Evolutionary conservation across 306 rosid genomes (phyloP), one percentile per base, ranked within the genome.

Genomic region (Heteromeles arbutifolia): DNA sequence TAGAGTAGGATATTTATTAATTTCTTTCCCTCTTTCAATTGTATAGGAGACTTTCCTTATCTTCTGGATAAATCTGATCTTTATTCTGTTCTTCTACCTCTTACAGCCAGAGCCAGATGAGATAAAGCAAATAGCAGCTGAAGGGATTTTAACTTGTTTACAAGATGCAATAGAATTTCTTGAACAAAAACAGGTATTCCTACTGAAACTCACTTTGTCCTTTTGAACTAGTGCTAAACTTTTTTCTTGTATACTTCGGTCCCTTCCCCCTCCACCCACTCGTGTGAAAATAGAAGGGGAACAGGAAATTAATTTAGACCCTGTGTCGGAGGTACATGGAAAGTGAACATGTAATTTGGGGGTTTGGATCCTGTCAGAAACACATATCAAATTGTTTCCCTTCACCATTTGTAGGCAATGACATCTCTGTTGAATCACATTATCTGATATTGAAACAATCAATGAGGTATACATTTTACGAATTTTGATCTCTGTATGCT

Each of bases 81-180:
- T 73, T 76, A 69, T 74, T 78, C 54, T 81, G 54, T 43, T 8
- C 70, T 76, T 77, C 44, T 25, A 70, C 44, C 69, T 73, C 78
- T 84, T 83, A 76, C 92, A 95, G 98, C 97, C 98, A 68, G 96
- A 87, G 73, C 88, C 87, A 41, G 82, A 81, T 67, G 97, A 92
- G 86, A 85, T 90, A 72, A 76, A 69, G 72, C 88, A 89, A 83
- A 90, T 92, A 85, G 98, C 98, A 61, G 89, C 96, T 24, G 97
- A 87, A 79, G 98, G 98, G 80, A 87, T 95, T 86, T 85, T 92
- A 62, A 92, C 97, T 71, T 95, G 97, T 84, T 83, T 95, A 80
- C 91, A 92, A 83, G 98, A 95, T 77, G 97, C 83, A 63, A 90
- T 90, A 65, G 88, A 84, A 80, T 86, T 89, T 73, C 87, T 95